These are phyloP conservation scores for Globisporangium polare DNA, from an alignment of 352 stramenopile genomes.

Conservation along the genomic window DNA sequence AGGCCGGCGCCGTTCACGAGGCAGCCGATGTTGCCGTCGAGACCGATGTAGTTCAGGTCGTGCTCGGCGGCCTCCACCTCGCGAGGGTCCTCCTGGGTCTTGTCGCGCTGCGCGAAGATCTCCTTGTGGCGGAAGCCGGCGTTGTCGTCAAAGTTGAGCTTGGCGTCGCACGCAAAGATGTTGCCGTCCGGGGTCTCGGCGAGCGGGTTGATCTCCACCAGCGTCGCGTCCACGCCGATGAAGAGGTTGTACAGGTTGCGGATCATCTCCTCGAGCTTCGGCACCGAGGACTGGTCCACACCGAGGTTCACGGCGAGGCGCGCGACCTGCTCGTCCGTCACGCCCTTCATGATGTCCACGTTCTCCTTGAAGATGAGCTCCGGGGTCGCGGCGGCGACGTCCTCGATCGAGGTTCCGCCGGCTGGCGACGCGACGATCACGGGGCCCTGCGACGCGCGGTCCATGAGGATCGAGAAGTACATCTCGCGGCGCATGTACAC, in stretches of 20 bases:
- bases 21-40: conserved; percentile 99
- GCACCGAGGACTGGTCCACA: conserved; percentile 38
- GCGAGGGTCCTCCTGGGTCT: conserved; percentile 93
- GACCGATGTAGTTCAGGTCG: conserved; percentile 99
- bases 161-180: conserved; percentile 96
- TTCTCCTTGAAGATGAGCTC: conserved; percentile 93
- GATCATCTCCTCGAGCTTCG: conserved; percentile 73
- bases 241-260: conserved; percentile 97
- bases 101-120: conserved; percentile 89
- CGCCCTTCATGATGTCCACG: conserved; percentile 93
- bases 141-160: conserved; percentile 99
- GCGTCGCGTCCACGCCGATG: conserved; percentile 93
- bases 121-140: conserved; percentile 96
- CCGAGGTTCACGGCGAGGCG: conserved; percentile 74
- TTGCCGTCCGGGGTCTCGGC: conserved; percentile 94
- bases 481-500: conserved; percentile 95
- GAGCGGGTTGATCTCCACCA: conserved; percentile 99
- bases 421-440: conserved; percentile 94
- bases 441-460: conserved; percentile 93
- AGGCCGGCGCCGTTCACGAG: conserved; percentile 99
- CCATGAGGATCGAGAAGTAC: conserved; percentile 99
- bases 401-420: conserved; percentile 96
- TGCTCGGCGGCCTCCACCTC: conserved; percentile 93
- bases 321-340: conserved; percentile 78
- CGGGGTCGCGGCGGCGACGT: conserved; percentile 92